A percentile compares a stretch with the other conserved stretches of the same genome.
These are phyloP conservation scores for Cladosporium sp. DNA, from an alignment of 2,329 filamentous ascomycete species.

Conservation along the genomic window DNA sequence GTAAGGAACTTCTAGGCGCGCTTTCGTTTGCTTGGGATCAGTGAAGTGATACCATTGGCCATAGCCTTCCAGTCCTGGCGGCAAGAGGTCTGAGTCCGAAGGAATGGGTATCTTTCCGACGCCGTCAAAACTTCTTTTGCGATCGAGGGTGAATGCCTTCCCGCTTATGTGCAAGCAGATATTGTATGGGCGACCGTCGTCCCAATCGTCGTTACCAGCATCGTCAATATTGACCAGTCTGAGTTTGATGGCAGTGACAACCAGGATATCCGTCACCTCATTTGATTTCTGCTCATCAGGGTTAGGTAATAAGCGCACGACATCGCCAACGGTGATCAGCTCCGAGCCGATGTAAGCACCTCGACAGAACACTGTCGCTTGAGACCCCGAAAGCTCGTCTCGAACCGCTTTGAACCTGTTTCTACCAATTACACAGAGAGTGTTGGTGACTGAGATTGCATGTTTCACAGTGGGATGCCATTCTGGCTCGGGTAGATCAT, in stretches of 20 bases:
- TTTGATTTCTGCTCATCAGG: conserved; percentile 23
- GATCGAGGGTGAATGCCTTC: conserved; percentile 47
- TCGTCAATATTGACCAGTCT: conserved; percentile 51
- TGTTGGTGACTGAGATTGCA: conserved; percentile 55
- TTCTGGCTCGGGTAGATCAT: conserved; percentile 40
- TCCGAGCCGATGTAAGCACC: conserved; percentile 60
- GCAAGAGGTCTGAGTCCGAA: conserved; percentile 38
- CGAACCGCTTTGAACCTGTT: conserved; percentile 53
- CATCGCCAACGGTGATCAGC: conserved; percentile 55
- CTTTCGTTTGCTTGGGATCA: conserved; percentile 41
- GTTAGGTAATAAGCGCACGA: conserved; percentile 49
- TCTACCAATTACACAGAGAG: conserved; percentile 54
- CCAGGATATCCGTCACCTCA: conserved; percentile 52
- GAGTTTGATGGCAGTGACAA: conserved; percentile 55
- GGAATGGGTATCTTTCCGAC: conserved; percentile 32
- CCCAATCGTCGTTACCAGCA: conserved; percentile 47
- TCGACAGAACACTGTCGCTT: conserved; percentile 53
- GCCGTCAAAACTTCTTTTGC: conserved; percentile 33
- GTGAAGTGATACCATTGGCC: conserved; percentile 55
- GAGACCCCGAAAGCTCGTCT: conserved; percentile 42
- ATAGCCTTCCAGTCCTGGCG: conserved; percentile 47
- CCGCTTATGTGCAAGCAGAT: conserved; percentile 52
- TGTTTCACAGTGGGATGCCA: conserved; percentile 57
- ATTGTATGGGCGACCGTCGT: conserved; percentile 47
- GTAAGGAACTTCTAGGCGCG: conserved; percentile 47